Percentiles rank a stretch among this genome's conserved stretches.
Evolutionary conservation across 2,329 filamentous ascomycete genomes (phyloP).

Genomic region (Pseudogymnoascus verrucosus): DNA sequence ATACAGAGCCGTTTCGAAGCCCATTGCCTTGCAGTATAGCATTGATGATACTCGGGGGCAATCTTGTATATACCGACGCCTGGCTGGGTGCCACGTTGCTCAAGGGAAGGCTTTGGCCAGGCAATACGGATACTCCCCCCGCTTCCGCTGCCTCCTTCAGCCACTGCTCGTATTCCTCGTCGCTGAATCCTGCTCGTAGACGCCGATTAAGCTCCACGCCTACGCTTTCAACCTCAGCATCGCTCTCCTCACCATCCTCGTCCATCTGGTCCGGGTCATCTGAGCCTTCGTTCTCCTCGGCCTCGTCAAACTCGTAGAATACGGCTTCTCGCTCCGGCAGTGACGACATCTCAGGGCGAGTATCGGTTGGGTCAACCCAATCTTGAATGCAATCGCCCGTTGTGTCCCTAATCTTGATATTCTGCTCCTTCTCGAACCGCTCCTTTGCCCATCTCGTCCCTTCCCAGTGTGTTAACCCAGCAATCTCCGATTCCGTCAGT

Average conservation of each 20-base stretch:
- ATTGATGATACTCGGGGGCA: conserved; percentile 4
- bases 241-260: conserved; percentile 41
- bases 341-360: conserved; percentile 13
- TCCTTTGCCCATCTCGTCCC: conserved; percentile 78
- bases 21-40: not conserved
- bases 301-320: conserved; percentile 28
- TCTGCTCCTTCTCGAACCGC: conserved; percentile 68
- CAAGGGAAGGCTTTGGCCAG: conserved; percentile 32
- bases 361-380: conserved; percentile 45
- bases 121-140: conserved; percentile 44
- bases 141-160: conserved; percentile 62
- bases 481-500: conserved; percentile 63
- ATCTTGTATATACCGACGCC: not conserved
- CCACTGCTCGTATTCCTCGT: conserved; percentile 69
- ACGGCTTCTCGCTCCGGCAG: conserved; percentile 17
- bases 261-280: conserved; percentile 31
- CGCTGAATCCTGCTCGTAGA: conserved; percentile 57
- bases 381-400: conserved; percentile 59
- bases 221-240: conserved; percentile 48
- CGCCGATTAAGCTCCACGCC: conserved; percentile 55
- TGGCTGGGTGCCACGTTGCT: not conserved
- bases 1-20: not conserved
- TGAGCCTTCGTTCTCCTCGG: conserved; percentile 29
- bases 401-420: conserved; percentile 61
- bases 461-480: conserved; percentile 70